These are phyloP conservation scores for Rhizopus arrhizus DNA, from an alignment of 371 early-diverging fungal species.

Conservation along the genomic window DNA sequence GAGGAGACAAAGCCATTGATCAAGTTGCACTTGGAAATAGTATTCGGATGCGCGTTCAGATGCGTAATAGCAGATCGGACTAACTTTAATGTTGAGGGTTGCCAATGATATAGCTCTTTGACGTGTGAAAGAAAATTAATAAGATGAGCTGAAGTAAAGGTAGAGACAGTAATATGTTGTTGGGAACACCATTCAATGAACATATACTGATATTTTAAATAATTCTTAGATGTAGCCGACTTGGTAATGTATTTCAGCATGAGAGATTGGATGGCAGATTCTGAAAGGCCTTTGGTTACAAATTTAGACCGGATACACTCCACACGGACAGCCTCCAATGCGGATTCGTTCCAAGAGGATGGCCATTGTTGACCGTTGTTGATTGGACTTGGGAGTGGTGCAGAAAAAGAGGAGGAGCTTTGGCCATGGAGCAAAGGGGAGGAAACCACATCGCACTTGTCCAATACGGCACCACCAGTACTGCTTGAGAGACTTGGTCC, in stretches of 20 bases:
- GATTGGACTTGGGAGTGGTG: not conserved
- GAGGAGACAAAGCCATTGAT: too few relatives aligned
- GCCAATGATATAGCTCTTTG: too few relatives aligned
- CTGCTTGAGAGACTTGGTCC: constrained; percentile 21
- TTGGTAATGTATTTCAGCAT: too few relatives aligned
- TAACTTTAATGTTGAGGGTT: too few relatives aligned
- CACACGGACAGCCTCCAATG: not conserved
- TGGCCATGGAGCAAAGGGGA: constrained; percentile 1
- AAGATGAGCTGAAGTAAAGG: constrained; percentile 6
- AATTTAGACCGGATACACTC: too few relatives aligned
- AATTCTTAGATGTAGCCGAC: constrained; percentile 6
- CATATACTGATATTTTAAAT: constrained; percentile 3
- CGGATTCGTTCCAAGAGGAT: not conserved
- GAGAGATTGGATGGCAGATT: too few relatives aligned
- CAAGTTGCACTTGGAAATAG: too few relatives aligned
- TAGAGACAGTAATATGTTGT: not conserved
- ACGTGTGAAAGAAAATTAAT: constrained; percentile 24
- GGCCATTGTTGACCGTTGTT: too few relatives aligned
- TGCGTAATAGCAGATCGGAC: too few relatives aligned
- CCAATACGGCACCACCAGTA: constrained; percentile 22
- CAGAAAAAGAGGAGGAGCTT: not conserved
- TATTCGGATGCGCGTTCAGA: too few relatives aligned
- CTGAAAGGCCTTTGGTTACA: too few relatives aligned
- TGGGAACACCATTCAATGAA: constrained; percentile 6
- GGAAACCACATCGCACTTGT: constrained; percentile 29